phyloP scores from a whole-genome alignment of 805 yeast species.

The Saturnispora zaruensis region DNA sequence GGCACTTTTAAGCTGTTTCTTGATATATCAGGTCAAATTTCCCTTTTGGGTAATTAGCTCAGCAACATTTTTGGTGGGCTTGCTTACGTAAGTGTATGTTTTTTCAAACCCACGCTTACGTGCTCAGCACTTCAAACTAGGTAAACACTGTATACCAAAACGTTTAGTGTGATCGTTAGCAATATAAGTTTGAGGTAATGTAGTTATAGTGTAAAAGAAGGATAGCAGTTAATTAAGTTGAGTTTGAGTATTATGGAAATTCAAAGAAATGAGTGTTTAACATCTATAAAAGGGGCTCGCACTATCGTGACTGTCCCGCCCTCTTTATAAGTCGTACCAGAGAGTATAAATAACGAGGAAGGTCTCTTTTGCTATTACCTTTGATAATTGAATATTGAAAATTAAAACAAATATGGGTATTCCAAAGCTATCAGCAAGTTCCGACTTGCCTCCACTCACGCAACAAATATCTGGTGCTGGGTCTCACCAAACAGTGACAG shows the following conservation, averaged over 20 bases:
- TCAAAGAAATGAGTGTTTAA: too few relatives aligned
- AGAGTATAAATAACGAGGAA: neutral
- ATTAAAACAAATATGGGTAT: neutral
- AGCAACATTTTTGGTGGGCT: neutral
- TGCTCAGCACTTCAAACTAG: neutral
- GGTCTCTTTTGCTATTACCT: too few relatives aligned
- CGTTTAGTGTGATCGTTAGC: too few relatives aligned
- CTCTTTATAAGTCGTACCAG: neutral
- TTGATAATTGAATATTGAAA: too few relatives aligned
- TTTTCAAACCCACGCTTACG: too few relatives aligned
- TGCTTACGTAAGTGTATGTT: neutral
- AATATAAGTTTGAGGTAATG: too few relatives aligned
- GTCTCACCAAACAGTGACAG: neutral
- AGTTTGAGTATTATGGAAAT: too few relatives aligned
- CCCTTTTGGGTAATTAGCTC: neutral
- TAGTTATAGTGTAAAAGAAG: too few relatives aligned
- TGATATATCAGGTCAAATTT: too few relatives aligned
- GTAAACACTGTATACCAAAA: too few relatives aligned
- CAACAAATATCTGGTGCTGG: neutral
- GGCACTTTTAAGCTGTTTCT: too few relatives aligned
- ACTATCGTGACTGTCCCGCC: neutral
- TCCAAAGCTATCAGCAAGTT: neutral
- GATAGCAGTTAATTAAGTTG: too few relatives aligned
- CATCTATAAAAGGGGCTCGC: neutral
- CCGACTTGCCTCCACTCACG: neutral